phyloP scores from a whole-genome alignment of 495 filamentous ascomycete genomes.

The Podospora sp. region DNA sequence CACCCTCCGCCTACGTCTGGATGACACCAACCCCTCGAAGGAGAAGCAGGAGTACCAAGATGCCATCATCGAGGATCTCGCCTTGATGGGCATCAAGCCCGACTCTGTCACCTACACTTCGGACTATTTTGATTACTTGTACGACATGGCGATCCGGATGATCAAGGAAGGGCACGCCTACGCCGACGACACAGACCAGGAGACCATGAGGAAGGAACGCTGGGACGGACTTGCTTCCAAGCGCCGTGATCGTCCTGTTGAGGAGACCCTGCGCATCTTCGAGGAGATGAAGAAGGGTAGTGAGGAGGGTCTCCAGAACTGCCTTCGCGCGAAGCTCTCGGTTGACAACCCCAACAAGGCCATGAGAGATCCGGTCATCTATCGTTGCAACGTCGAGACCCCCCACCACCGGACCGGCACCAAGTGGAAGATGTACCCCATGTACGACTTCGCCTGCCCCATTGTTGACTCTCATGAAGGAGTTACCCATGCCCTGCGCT shows the following conservation, averaged over 20 bases:
- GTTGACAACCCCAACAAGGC: constrained; percentile 82
- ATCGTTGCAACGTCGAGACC: constrained; percentile 77
- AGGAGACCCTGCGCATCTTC: constrained; percentile 78
- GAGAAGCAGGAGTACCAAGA: constrained; percentile 93
- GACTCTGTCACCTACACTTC: constrained; percentile 79
- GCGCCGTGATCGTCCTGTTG: constrained; percentile 72
- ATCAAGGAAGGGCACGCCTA: constrained; percentile 87
- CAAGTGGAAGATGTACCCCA: constrained; percentile 94
- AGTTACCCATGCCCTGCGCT: constrained; percentile 91
- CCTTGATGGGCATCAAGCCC: constrained; percentile 81
- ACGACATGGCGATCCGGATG: constrained; percentile 73
- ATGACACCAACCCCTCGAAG: constrained; percentile 92
- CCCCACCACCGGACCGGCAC: constrained; percentile 86
- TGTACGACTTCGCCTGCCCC: constrained; percentile 92
- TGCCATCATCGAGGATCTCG: constrained; percentile 82
- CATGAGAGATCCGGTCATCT: constrained; percentile 91
- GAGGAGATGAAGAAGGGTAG: constrained; percentile 87
- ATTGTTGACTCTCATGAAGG: constrained; percentile 89
- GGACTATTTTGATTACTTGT: constrained; percentile 89
- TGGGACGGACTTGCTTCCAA: constrained; percentile 74
- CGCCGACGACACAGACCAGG: constrained; percentile 85
- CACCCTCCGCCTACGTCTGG: constrained; percentile 79
- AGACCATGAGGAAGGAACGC: constrained; percentile 80
- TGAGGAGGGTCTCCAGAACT: constrained; percentile 75
- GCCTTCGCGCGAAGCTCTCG: constrained; percentile 87